Conservation (phyloP, 345 rosid species). For the Abelmoschus esculentus region DNA sequence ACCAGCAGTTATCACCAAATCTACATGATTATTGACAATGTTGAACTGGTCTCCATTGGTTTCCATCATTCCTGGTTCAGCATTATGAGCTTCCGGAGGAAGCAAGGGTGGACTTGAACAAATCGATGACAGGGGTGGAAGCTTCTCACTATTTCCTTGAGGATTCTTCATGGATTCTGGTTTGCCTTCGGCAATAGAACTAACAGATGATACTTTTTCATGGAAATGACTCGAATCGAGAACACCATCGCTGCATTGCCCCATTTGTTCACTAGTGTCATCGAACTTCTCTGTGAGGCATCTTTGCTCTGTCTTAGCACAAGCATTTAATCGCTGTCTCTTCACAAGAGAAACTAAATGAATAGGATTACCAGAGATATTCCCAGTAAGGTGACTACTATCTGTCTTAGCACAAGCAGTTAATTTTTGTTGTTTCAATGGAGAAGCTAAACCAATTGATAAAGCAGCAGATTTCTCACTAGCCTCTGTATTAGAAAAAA, state of each 20-base stretch:
- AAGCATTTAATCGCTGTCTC: slow-evolving; percentile 47
- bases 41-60: slow-evolving; percentile 14
- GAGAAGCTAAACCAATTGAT: slow-evolving; percentile 4
- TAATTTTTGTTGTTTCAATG: slow-evolving; percentile 41
- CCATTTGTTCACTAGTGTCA: slow-evolving; percentile 22
- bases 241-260: slow-evolving; percentile 15
- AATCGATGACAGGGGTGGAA: slow-evolving; percentile 16
- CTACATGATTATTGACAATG: slow-evolving; percentile 14
- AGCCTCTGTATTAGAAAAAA: neutral
- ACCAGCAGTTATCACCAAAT: slow-evolving; percentile 11
- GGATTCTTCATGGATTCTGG: slow-evolving; percentile 15
- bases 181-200: slow-evolving; percentile 17
- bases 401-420: slow-evolving; percentile 44
- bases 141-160: slow-evolving; percentile 11
- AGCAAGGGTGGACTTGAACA: slow-evolving; percentile 28
- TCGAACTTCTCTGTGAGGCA: slow-evolving; percentile 20
- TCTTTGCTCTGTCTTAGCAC: slow-evolving; percentile 32
- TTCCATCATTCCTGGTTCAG: slow-evolving; percentile 13
- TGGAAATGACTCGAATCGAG: slow-evolving; percentile 9
- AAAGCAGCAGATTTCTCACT: slow-evolving; percentile 16
- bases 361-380: slow-evolving; percentile 21
- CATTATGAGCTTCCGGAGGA: slow-evolving; percentile 17
- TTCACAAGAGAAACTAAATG: slow-evolving; percentile 36
- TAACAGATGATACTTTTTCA: slow-evolving; percentile 15
- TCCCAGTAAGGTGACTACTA: slow-evolving; percentile 20